phyloP scores from a whole-genome alignment of 2,329 filamentous ascomycete species.

The Colletotrichum gloeosporioides region DNA sequence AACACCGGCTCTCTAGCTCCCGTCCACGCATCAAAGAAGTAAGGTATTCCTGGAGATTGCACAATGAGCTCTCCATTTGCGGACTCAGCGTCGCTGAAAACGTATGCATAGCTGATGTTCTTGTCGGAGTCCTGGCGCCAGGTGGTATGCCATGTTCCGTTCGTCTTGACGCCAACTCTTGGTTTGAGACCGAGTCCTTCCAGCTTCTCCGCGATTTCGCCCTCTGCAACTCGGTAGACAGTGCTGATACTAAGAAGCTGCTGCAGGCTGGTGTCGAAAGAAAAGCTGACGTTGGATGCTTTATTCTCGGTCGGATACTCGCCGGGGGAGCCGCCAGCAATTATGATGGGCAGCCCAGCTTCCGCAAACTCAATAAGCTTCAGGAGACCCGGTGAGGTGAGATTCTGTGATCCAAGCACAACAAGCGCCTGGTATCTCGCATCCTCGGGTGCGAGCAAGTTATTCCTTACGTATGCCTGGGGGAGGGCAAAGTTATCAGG shows the following conservation, averaged over 20 bases:
- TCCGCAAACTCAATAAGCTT: constrained; percentile 39
- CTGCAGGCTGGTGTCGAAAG: neutral
- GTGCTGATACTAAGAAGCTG: neutral
- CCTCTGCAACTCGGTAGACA: neutral
- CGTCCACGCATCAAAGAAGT: constrained; percentile 10
- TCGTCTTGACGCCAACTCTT: neutral
- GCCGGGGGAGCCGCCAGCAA: constrained; percentile 24
- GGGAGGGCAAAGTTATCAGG: constrained; percentile 47
- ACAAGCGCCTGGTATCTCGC: constrained; percentile 49
- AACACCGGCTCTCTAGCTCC: neutral
- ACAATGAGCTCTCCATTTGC: neutral
- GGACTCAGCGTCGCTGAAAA: neutral
- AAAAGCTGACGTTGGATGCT: neutral
- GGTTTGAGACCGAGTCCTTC: neutral
- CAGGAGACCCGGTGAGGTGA: constrained; percentile 38
- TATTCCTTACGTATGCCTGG: constrained; percentile 38
- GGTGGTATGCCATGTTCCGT: constrained; percentile 2
- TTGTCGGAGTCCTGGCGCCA: neutral
- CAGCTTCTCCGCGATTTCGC: neutral
- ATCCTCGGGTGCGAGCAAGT: constrained; percentile 39
- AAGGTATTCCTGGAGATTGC: neutral
- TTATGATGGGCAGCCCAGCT: constrained; percentile 46
- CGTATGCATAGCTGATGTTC: neutral
- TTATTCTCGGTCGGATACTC: neutral
- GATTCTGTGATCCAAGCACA: constrained; percentile 36